phyloP scores from a whole-genome alignment of 2,329 filamentous ascomycete genomes.

The Escovopsis sp. region DNA sequence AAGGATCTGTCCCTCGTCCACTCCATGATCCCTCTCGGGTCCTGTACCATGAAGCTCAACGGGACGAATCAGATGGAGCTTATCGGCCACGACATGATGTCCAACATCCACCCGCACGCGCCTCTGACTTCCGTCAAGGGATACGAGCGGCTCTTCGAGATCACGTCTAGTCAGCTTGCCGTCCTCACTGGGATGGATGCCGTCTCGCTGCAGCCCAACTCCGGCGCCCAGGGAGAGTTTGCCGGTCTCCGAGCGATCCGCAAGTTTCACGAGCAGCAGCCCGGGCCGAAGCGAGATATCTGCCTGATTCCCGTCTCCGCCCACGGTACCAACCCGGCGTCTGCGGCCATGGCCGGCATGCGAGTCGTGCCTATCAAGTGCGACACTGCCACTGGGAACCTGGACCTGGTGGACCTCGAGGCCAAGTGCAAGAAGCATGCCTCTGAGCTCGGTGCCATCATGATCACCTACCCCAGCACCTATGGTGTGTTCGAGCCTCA shows the following conservation, averaged over 20 bases:
- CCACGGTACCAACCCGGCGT: constrained; percentile 91
- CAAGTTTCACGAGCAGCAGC: constrained; percentile 60
- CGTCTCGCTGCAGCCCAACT: constrained; percentile 89
- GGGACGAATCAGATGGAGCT: constrained; percentile 87
- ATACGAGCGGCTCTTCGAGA: constrained; percentile 54
- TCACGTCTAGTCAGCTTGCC: constrained; percentile 61
- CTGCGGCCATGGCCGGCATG: constrained; percentile 92
- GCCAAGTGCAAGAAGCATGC: constrained; percentile 80
- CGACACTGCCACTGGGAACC: constrained; percentile 71
- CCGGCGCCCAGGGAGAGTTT: constrained; percentile 90
- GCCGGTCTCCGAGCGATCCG: constrained; percentile 78
- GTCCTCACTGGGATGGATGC: constrained; percentile 80
- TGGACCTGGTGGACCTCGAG: constrained; percentile 74
- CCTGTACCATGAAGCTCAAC: constrained; percentile 98
- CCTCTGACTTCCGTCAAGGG: constrained; percentile 49
- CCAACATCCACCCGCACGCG: constrained; percentile 69
- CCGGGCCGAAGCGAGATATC: constrained; percentile 63
- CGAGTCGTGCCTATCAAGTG: constrained; percentile 87
- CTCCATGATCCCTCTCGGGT: constrained; percentile 94
- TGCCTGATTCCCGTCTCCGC: constrained; percentile 91
- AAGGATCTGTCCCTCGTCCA: constrained; percentile 90
- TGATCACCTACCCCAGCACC: constrained; percentile 93
- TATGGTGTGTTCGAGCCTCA: constrained; percentile 89
- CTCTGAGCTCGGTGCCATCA: constrained; percentile 77
- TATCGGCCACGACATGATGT: constrained; percentile 61